Evolutionary conservation across 2,329 filamentous ascomycete genomes (phyloP).

Genomic region (Pleochaeta shiraiana): DNA sequence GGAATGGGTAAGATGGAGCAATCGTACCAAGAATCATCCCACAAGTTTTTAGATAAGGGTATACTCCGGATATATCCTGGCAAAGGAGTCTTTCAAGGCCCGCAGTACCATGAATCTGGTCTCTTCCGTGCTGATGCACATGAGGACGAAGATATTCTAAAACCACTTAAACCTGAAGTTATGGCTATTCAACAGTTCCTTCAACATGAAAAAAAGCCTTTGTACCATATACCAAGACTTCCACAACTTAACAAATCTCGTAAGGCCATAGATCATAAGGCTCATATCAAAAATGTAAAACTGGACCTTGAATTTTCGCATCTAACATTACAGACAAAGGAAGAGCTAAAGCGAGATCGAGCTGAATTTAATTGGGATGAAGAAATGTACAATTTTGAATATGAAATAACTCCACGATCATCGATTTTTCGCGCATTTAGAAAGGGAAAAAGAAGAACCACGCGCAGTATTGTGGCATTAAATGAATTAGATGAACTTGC

Average conservation of each 20-base stretch:
- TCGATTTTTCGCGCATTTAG: neutral
- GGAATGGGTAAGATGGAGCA: conserved; percentile 7
- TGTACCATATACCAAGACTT: neutral
- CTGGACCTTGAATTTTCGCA: conserved; percentile 5
- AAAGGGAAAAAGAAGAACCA: neutral
- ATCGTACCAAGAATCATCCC: conserved; percentile 15
- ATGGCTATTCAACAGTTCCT: conserved; percentile 24
- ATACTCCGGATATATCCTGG: conserved; percentile 22
- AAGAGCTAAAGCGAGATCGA: conserved; percentile 1
- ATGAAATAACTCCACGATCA: conserved; percentile 3
- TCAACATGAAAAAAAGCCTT: conserved; percentile 4
- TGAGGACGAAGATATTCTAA: conserved; percentile 21
- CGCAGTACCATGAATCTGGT: conserved; percentile 24
- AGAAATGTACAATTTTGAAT: neutral
- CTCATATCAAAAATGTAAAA: conserved; percentile 5
- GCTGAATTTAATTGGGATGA: conserved; percentile 6
- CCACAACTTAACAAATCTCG: neutral
- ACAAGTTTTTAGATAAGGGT: conserved; percentile 20
- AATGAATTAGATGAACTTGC: neutral
- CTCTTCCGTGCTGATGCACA: conserved; percentile 30
- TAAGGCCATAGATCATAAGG: neutral
- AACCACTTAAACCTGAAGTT: conserved; percentile 25
- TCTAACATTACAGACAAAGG: conserved; percentile 4
- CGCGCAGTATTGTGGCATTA: neutral
- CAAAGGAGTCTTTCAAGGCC: conserved; percentile 34